Evolutionary conservation across 2,329 filamentous ascomycete genomes (phyloP).

Genomic region (Ustilaginoidea virens): DNA sequence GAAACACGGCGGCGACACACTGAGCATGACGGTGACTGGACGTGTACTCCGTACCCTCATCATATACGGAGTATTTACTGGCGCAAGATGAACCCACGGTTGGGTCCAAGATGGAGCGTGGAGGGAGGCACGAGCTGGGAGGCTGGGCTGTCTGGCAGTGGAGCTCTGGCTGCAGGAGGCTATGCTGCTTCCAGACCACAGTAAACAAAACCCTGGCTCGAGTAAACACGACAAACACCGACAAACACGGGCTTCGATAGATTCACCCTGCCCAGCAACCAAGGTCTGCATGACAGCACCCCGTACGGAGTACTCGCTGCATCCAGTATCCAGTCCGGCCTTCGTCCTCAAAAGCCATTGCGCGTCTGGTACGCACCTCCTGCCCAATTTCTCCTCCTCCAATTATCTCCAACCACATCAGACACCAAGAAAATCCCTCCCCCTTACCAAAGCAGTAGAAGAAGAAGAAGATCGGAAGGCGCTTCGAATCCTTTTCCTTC

Average conservation of each 20-base stretch:
- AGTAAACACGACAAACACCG: slow-evolving; percentile 5
- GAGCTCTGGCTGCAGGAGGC: slow-evolving; percentile 7
- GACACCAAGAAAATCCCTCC: slow-evolving; percentile 6
- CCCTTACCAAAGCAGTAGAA: slow-evolving; percentile 12
- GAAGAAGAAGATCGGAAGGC: slow-evolving; percentile 21
- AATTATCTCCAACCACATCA: slow-evolving; percentile 23
- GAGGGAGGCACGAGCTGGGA: no score
- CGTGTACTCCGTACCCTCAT: not conserved
- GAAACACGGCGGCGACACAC: not conserved
- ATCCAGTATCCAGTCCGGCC: slow-evolving; percentile 12
- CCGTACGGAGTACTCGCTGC: no score
- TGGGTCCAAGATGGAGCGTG: no score
- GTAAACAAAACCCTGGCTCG: slow-evolving; percentile 12
- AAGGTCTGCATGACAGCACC: no score
- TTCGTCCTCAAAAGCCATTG: slow-evolving; percentile 24
- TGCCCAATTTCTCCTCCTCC: slow-evolving; percentile 17
- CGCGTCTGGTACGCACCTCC: slow-evolving; percentile 15
- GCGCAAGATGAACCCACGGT: no score
- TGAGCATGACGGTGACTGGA: not conserved
- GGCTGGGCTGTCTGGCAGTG: no score
- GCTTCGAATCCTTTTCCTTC: slow-evolving; percentile 14
- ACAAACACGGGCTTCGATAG: slow-evolving; percentile 8
- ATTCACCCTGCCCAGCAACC: slow-evolving; percentile 10
- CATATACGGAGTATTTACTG: no score
- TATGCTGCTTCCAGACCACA: slow-evolving; percentile 10